A percentile compares a stretch with the other conserved stretches of the same genome.
Evolutionary conservation across 495 filamentous ascomycete genomes (phyloP).

Genomic region (Lasiosphaeria ovina): DNA sequence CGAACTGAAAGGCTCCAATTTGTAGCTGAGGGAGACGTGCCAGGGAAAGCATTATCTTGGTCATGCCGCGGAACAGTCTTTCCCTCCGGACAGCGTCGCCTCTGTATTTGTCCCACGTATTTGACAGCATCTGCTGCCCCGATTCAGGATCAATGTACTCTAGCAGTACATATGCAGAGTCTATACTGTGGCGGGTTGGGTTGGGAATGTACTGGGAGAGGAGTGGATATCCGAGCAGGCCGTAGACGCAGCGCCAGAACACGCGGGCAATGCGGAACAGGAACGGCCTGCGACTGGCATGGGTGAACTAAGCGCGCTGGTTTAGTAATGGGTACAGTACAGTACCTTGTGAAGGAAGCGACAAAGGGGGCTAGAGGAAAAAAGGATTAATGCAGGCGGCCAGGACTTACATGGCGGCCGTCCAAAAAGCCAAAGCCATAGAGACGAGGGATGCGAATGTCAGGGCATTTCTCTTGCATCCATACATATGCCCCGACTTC

Average conservation of each 20-base stretch:
- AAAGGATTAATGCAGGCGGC: not conserved
- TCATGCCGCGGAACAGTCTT: slow-evolving; percentile 32
- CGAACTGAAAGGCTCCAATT: slow-evolving; percentile 39
- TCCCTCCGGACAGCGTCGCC: slow-evolving; percentile 20
- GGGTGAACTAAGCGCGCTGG: not conserved
- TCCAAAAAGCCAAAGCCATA: slow-evolving; percentile 39
- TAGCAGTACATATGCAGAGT: slow-evolving; percentile 26
- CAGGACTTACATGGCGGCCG: slow-evolving; percentile 14
- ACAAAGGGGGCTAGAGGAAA: not conserved
- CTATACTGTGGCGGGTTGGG: slow-evolving; percentile 7
- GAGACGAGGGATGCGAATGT: slow-evolving; percentile 34
- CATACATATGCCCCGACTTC: slow-evolving; percentile 39
- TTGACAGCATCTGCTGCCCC: slow-evolving; percentile 36
- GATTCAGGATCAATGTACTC: slow-evolving; percentile 21
- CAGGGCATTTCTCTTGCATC: slow-evolving; percentile 37
- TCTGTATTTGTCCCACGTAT: slow-evolving; percentile 27
- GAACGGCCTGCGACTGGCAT: slow-evolving; percentile 8
- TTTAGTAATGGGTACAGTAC: not conserved
- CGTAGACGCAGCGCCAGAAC: slow-evolving; percentile 10
- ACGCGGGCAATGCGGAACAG: slow-evolving; percentile 16
- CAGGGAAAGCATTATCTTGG: slow-evolving; percentile 34
- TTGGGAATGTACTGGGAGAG: slow-evolving; percentile 17
- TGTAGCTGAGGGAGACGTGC: slow-evolving; percentile 27
- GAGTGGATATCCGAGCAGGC: slow-evolving; percentile 9
- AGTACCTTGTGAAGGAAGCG: too few species aligned